Percentiles rank a stretch among this genome's conserved stretches.
Evolutionary conservation across 768 basidiomycete species (phyloP).

Genomic region (Trametes elegans): DNA sequence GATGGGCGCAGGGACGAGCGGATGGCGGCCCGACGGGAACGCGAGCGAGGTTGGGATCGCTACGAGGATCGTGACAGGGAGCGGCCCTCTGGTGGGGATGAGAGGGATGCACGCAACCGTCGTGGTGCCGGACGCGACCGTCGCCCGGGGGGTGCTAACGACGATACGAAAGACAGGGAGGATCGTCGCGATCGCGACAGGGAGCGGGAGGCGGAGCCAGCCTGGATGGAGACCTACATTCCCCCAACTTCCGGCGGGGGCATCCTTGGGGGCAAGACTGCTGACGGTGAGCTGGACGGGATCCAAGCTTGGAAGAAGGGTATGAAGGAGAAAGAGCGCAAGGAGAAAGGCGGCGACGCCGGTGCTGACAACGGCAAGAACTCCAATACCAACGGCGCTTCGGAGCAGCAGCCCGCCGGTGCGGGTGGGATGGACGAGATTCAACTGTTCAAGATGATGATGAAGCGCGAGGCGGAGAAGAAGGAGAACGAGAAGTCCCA

Average conservation of each 20-base stretch:
- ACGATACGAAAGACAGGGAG: conserved; percentile 47
- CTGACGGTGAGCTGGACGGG: conserved; percentile 71
- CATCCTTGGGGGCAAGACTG: conserved; percentile 59
- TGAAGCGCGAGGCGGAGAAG: conserved; percentile 72
- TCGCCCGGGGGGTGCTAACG: conserved; percentile 49
- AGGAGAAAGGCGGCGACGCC: conserved; percentile 40
- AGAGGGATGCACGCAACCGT: conserved; percentile 65
- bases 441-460: conserved; percentile 77
- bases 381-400: background rate
- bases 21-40: conserved; percentile 58
- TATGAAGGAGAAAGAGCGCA: conserved; percentile 71
- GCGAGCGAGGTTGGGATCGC: conserved; percentile 42
- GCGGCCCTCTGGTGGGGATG: conserved; percentile 44
- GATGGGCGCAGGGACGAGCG: conserved; percentile 82
- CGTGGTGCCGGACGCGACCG: conserved; percentile 58
- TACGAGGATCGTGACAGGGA: conserved; percentile 45
- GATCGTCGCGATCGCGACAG: conserved; percentile 52
- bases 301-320: conserved; percentile 89
- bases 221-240: conserved; percentile 90
- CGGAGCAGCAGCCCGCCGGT: conserved; percentile 12
- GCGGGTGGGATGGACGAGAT: conserved; percentile 70
- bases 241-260: conserved; percentile 56
- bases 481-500: conserved; percentile 32
- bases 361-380: conserved; percentile 18
- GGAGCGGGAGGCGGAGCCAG: conserved; percentile 79